Conservation (phyloP, 306 rosid species). For the Cotoneaster glaucophyllus region DNA sequence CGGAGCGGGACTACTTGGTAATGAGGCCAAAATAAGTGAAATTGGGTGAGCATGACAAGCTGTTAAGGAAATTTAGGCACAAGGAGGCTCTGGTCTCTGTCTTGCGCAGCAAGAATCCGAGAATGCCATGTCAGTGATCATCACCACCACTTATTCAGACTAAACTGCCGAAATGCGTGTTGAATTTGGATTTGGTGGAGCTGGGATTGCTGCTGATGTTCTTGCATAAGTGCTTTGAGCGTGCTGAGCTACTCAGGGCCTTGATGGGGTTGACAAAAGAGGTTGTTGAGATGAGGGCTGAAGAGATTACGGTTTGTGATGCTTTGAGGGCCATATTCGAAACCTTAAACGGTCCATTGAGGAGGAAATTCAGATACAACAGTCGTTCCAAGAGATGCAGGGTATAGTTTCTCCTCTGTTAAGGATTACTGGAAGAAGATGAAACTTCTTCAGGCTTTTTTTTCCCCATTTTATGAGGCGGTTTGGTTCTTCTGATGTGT, state of each 20-base stretch:
- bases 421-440: slow-evolving; percentile 72
- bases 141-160: slow-evolving; percentile 30
- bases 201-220: slow-evolving; percentile 50
- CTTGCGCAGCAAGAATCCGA: slow-evolving; percentile 58
- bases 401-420: slow-evolving; percentile 79
- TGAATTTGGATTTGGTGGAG: slow-evolving; percentile 58
- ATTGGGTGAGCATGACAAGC: slow-evolving; percentile 60
- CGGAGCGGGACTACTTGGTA: slow-evolving; percentile 57
- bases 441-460: slow-evolving; percentile 2
- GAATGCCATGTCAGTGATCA: slow-evolving; percentile 56
- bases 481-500: no score
- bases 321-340: slow-evolving; percentile 39
- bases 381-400: slow-evolving; percentile 64
- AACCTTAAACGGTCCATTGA: slow-evolving; percentile 65
- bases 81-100: slow-evolving; percentile 66
- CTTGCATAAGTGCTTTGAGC: slow-evolving; percentile 53
- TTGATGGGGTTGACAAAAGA: slow-evolving; percentile 61
- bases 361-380: slow-evolving; percentile 70
- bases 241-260: slow-evolving; percentile 47
- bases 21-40: slow-evolving; percentile 45
- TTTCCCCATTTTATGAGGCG: no score
- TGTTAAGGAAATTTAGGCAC: slow-evolving; percentile 78
- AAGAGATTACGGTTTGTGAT: slow-evolving; percentile 49
- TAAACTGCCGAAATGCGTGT: slow-evolving; percentile 58
- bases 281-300: slow-evolving; percentile 63